A percentile compares a stretch with the other conserved stretches of the same genome.
Conservation (phyloP, 495 filamentous ascomycete genomes). For the Aspergillus indologenus region DNA sequence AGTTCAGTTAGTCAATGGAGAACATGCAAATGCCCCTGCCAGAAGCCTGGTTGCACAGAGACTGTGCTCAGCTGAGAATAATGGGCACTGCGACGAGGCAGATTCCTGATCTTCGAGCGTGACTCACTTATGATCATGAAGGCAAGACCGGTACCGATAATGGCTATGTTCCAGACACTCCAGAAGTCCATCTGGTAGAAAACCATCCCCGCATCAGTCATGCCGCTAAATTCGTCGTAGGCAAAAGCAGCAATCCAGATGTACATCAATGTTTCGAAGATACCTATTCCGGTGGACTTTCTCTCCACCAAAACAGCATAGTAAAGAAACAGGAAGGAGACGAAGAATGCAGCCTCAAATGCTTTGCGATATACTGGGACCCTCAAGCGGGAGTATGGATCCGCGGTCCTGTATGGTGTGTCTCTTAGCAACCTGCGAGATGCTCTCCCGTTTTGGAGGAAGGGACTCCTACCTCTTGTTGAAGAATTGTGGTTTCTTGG, state of each 20-base stretch:
- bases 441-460: not conserved
- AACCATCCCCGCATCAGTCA: constrained; percentile 73
- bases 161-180: constrained; percentile 84
- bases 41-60: constrained; percentile 1
- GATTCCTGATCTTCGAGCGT: constrained; percentile 12
- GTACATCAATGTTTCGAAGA: constrained; percentile 53
- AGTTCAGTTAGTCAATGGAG: constrained; percentile 14
- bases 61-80: constrained; percentile 6
- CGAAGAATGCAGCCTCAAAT: constrained; percentile 86
- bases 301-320: constrained; percentile 75
- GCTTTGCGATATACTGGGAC: constrained; percentile 91
- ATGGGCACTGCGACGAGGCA: constrained; percentile 14
- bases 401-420: constrained; percentile 51
- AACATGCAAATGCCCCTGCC: not conserved
- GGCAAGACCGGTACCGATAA: constrained; percentile 74
- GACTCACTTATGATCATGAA: constrained; percentile 71
- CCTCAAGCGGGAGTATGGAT: constrained; percentile 78
- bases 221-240: constrained; percentile 81
- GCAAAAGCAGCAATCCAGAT: constrained; percentile 81
- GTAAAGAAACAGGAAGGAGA: constrained; percentile 75
- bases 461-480: constrained; percentile 53
- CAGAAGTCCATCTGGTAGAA: constrained; percentile 90
- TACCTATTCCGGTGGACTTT: constrained; percentile 45
- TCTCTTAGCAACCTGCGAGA: not conserved
- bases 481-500: constrained; percentile 79